Conservation (phyloP, 2,329 filamentous ascomycete species). For the Aspergillus novoparasiticus region DNA sequence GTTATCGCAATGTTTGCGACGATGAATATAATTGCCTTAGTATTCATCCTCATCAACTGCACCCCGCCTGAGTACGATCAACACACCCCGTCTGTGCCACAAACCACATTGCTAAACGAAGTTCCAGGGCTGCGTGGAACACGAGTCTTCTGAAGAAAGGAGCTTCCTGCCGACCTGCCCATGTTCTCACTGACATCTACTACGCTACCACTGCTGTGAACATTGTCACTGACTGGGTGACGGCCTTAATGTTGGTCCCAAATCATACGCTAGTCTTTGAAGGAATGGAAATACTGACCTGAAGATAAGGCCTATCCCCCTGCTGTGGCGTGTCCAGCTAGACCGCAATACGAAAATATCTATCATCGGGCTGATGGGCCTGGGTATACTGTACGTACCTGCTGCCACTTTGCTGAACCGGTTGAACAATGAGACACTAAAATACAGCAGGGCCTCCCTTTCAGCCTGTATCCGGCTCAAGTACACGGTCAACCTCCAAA, state of each 20-base stretch:
- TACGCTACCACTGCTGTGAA: conserved; percentile 29
- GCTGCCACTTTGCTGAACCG: conserved; percentile 24
- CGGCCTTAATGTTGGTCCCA: conserved; percentile 22
- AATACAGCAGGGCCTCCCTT: conserved; percentile 28
- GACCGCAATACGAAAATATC: conserved; percentile 50
- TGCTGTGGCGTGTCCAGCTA: conserved; percentile 48
- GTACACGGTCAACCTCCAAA: conserved; percentile 45
- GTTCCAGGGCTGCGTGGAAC: conserved; percentile 24
- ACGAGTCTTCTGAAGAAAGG: conserved; percentile 17
- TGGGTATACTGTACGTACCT: conserved; percentile 49
- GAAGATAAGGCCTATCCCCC: conserved; percentile 36
- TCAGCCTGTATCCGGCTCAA: conserved; percentile 44
- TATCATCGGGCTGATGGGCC: conserved; percentile 46
- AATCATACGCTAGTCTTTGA: background rate
- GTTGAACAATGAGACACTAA: background rate
- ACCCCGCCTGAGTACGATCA: conserved; percentile 22
- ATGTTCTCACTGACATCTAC: conserved; percentile 27
- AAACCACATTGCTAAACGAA: background rate
- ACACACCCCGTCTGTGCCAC: background rate
- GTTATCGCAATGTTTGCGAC: conserved; percentile 20
- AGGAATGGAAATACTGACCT: conserved; percentile 37
- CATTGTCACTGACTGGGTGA: conserved; percentile 29
- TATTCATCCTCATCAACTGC: conserved; percentile 28
- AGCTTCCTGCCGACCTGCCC: conserved; percentile 23
- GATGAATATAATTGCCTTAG: conserved; percentile 28